These are phyloP conservation scores for Rhizoclosmatium hyalinum DNA, from an alignment of 371 early-diverging fungal species.

Conservation along the genomic window DNA sequence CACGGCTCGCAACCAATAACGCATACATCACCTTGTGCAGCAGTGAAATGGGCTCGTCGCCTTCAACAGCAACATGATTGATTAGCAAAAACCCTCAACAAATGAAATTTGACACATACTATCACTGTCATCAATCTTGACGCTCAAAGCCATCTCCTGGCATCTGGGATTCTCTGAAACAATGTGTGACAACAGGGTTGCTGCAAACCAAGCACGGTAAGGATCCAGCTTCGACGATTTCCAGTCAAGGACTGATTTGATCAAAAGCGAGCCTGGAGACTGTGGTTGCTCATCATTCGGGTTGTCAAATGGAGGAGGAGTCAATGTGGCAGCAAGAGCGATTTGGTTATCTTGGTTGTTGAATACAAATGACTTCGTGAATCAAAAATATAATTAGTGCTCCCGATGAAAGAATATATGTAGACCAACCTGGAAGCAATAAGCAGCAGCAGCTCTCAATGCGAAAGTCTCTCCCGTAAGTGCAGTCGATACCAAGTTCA, in stretches of 20 bases:
- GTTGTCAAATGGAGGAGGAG: constrained; percentile 78
- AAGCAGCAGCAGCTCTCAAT: constrained; percentile 77
- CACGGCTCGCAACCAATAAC: constrained; percentile 41
- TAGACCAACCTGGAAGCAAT: constrained; percentile 65
- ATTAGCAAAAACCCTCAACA: constrained; percentile 55
- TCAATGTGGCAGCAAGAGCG: constrained; percentile 83
- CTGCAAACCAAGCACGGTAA: constrained; percentile 89
- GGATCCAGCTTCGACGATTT: constrained; percentile 75
- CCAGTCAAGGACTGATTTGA: constrained; percentile 81
- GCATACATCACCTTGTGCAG: constrained; percentile 61
- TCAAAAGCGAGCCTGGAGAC: constrained; percentile 83
- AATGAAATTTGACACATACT: constrained; percentile 49
- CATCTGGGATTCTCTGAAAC: constrained; percentile 74
- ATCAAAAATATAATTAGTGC: constrained; percentile 1
- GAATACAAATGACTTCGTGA: constrained; percentile 70
- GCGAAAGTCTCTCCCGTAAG: constrained; percentile 38
- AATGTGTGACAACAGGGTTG: constrained; percentile 79
- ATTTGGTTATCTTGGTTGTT: constrained; percentile 86
- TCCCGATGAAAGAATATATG: not conserved
- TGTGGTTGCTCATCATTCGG: constrained; percentile 59
- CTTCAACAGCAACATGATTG: constrained; percentile 63
- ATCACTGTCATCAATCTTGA: constrained; percentile 70
- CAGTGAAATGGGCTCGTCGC: constrained; percentile 57
- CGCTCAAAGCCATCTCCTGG: constrained; percentile 76
- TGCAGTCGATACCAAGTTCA: constrained; percentile 42